A percentile compares a stretch with the other conserved stretches of the same genome.
phyloP scores from a whole-genome alignment of 139 green algal genomes.

The Chlamydomonas incerta region DNA sequence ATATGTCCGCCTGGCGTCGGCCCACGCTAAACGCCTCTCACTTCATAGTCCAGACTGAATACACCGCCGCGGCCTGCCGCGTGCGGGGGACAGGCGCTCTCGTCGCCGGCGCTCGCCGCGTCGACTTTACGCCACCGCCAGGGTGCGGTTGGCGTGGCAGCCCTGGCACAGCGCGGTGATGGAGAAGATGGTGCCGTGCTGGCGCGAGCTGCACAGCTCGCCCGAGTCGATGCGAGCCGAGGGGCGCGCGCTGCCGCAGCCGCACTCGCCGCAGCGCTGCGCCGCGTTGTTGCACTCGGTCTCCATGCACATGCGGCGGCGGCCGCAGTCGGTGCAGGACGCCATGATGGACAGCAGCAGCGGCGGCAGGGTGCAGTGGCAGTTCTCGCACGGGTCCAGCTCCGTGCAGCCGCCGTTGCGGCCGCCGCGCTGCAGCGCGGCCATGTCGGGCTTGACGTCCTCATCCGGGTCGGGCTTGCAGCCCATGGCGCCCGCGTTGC shows the following conservation, averaged over 20 bases:
- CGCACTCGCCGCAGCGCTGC: not conserved
- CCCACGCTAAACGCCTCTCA: too few species aligned
- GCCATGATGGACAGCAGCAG: constrained; percentile 67
- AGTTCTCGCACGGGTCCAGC: constrained; percentile 63
- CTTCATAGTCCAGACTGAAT: too few species aligned
- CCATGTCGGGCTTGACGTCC: constrained; percentile 17
- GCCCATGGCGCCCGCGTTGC: not conserved
- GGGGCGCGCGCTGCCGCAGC: not conserved
- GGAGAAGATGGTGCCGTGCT: constrained; percentile 51
- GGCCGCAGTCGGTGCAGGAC: constrained; percentile 58
- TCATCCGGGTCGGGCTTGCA: constrained; percentile 6
- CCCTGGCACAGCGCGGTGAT: constrained; percentile 70
- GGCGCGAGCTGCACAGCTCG: constrained; percentile 38
- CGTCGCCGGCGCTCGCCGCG: too few species aligned
- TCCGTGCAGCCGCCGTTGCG: constrained; percentile 6
- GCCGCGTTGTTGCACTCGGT: not conserved
- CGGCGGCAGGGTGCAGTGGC: constrained; percentile 64
- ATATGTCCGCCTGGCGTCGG: too few species aligned
- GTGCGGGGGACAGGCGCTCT: too few species aligned
- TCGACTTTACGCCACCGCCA: constrained; percentile 33
- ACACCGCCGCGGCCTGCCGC: too few species aligned
- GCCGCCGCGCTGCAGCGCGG: not conserved
- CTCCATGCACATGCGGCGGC: constrained; percentile 48
- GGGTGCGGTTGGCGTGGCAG: constrained; percentile 59
- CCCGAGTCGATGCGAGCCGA: not conserved